Conservation (phyloP, 345 rosid genomes). For the Aquilaria sinensis region DNA sequence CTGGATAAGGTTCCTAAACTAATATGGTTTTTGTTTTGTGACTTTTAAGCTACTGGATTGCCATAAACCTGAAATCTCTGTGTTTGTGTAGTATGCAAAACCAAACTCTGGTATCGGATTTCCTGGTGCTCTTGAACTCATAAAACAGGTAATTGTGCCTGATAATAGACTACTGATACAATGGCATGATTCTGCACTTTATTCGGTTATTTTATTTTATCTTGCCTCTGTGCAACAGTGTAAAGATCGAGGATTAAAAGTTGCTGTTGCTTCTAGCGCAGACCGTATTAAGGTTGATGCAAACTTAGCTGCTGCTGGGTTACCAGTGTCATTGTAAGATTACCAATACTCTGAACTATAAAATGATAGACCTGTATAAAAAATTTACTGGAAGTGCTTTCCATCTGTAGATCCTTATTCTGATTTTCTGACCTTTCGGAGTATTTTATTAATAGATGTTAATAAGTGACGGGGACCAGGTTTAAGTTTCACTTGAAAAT, state of each 20-base stretch:
- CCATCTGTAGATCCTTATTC: too few relatives aligned
- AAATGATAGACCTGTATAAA: too few relatives aligned
- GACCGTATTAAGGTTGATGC: conserved; percentile 96
- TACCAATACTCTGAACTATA: background rate
- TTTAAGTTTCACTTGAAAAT: too few relatives aligned
- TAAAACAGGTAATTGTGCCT: conserved; percentile 53
- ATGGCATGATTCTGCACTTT: conserved; percentile 1
- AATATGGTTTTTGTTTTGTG: background rate
- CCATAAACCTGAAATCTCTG: conserved; percentile 6
- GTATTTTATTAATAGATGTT: too few relatives aligned
- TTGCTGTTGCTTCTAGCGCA: conserved; percentile 96
- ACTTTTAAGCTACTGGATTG: background rate
- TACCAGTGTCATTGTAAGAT: conserved; percentile 62
- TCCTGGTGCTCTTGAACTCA: conserved; percentile 89
- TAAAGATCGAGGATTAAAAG: conserved; percentile 81
- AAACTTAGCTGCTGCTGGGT: conserved; percentile 85
- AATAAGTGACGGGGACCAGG: too few relatives aligned
- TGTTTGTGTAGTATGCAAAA: conserved; percentile 63
- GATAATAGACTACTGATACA: conserved; percentile 1
- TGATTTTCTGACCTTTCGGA: too few relatives aligned
- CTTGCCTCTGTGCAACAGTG: conserved; percentile 38
- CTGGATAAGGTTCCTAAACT: conserved; percentile 58
- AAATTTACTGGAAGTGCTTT: too few relatives aligned
- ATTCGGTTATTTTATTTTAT: conserved; percentile 2
- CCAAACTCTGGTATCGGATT: conserved; percentile 95